Evolutionary conservation across 306 rosid genomes (phyloP).

Genomic region (Medicago ruthenica): DNA sequence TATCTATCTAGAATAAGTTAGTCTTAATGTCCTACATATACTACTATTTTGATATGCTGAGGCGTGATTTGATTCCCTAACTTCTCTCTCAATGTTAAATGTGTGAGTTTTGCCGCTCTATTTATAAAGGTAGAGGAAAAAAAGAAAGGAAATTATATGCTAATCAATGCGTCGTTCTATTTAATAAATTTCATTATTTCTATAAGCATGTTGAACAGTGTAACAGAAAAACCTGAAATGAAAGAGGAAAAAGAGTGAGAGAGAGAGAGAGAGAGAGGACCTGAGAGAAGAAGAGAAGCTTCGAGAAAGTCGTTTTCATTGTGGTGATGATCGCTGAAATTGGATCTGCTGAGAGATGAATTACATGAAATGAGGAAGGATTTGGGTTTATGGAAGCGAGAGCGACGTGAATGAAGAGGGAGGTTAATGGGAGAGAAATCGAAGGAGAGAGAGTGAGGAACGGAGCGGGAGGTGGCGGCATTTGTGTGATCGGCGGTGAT

Average conservation of each 20-base stretch:
- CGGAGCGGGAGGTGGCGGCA: slow-evolving; percentile 44
- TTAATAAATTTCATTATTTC: not conserved
- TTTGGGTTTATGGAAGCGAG: slow-evolving; percentile 50
- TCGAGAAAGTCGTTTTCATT: slow-evolving; percentile 58
- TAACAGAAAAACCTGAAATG: not conserved
- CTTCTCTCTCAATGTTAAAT: too few species aligned
- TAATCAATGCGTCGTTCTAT: not conserved
- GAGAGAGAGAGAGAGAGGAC: slow-evolving; percentile 38
- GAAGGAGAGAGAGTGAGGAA: slow-evolving; percentile 41
- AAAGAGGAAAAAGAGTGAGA: not conserved
- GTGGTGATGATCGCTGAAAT: slow-evolving; percentile 46
- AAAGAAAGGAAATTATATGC: not conserved
- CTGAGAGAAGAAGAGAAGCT: slow-evolving; percentile 93
- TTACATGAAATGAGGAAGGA: slow-evolving; percentile 61
- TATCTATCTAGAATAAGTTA: too few species aligned
- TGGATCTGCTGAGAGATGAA: slow-evolving; percentile 60
- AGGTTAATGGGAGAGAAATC: slow-evolving; percentile 46
- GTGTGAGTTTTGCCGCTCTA: too few species aligned
- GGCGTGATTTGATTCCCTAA: too few species aligned
- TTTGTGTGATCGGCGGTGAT: slow-evolving; percentile 58
- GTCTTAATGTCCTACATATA: too few species aligned
- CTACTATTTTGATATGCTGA: too few species aligned
- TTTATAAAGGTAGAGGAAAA: too few species aligned
- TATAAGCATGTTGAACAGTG: not conserved
- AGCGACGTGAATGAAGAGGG: slow-evolving; percentile 45